These are phyloP conservation scores for Saccharomycopsis capsularis DNA, from an alignment of 805 yeast genomes.

Conservation along the genomic window DNA sequence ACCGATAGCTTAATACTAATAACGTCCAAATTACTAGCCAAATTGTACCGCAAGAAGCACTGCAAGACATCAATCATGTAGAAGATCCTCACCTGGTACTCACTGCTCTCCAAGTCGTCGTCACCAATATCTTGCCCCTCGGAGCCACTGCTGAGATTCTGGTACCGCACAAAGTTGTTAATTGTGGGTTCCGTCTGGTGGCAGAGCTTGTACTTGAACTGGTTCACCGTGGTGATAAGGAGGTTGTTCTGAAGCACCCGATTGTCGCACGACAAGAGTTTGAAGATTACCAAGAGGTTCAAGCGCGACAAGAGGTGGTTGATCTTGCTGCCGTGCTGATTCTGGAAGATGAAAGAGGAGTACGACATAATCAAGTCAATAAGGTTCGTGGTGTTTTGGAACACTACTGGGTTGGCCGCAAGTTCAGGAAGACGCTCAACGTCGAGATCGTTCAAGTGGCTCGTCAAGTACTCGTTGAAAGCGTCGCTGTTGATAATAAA, in stretches of 20 bases:
- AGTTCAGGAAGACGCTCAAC: too few relatives aligned
- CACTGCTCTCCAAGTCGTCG: slow-evolving; percentile 24
- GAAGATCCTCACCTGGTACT: slow-evolving; percentile 29
- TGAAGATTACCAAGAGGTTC: slow-evolving; percentile 28
- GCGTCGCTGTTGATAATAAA: slow-evolving; percentile 7
- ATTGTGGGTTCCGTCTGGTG: slow-evolving; percentile 35
- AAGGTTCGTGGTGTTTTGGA: slow-evolving; percentile 11
- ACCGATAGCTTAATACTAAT: slow-evolving; percentile 29
- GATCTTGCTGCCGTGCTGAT: slow-evolving; percentile 30
- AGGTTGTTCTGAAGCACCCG: slow-evolving; percentile 18
- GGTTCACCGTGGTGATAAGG: slow-evolving; percentile 27
- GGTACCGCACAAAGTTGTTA: slow-evolving; percentile 9
- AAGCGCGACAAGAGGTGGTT: slow-evolving; percentile 28
- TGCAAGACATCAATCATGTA: slow-evolving; percentile 31
- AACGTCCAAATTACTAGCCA: slow-evolving; percentile 32
- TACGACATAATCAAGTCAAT: slow-evolving; percentile 33
- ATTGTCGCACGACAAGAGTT: slow-evolving; percentile 23
- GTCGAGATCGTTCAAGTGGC: slow-evolving; percentile 2
- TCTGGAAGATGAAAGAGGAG: slow-evolving; percentile 34
- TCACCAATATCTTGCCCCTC: slow-evolving; percentile 24
- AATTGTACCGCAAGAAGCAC: slow-evolving; percentile 32
- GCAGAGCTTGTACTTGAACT: slow-evolving; percentile 36
- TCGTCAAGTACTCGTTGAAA: slow-evolving; percentile 7
- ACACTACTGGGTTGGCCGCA: neutral
- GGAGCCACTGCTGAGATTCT: slow-evolving; percentile 4